Percentiles rank a stretch among this genome's conserved stretches.
Conservation (phyloP, 179 eudicot species). For the Monotropa hypopitys region DNA sequence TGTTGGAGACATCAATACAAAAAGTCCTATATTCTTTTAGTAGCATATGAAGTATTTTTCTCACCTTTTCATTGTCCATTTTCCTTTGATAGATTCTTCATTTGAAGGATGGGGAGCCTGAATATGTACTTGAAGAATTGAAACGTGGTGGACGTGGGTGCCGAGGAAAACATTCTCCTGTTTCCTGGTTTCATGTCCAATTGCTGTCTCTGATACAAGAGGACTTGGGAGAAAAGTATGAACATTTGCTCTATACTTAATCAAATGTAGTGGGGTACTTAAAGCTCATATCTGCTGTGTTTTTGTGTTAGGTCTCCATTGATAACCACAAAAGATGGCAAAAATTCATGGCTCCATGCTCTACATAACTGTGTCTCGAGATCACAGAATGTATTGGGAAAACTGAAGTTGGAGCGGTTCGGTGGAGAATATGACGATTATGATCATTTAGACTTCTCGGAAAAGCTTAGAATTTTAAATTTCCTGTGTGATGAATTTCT, state of each 20-base stretch:
- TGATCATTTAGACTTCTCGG: constrained; percentile 31
- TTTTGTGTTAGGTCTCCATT: constrained; percentile 4
- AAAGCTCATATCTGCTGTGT: background rate
- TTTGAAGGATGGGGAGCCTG: constrained; percentile 58
- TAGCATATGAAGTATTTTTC: background rate
- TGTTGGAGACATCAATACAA: no score
- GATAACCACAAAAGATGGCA: constrained; percentile 2
- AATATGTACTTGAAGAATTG: constrained; percentile 41
- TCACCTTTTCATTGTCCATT: background rate
- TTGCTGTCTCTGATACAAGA: constrained; percentile 35
- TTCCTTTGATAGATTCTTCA: constrained; percentile 34
- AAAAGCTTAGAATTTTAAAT: constrained; percentile 39
- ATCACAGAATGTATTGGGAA: constrained; percentile 23
- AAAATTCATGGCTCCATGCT: constrained; percentile 30
- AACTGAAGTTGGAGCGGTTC: constrained; percentile 26
- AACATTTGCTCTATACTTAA: background rate
- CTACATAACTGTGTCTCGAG: constrained; percentile 24
- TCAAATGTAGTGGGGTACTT: background rate
- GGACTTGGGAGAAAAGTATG: constrained; percentile 39
- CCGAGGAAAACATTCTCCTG: constrained; percentile 37
- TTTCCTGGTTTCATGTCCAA: constrained; percentile 41
- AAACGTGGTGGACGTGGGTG: constrained; percentile 38
- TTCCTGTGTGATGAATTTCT: constrained; percentile 60
- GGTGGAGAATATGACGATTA: constrained; percentile 29
- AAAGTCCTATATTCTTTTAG: no score